Percentiles rank a stretch among this genome's conserved stretches.
These are phyloP conservation scores for Eimeria praecox DNA, from an alignment of 169 alveolate species.

Conservation along the genomic window DNA sequence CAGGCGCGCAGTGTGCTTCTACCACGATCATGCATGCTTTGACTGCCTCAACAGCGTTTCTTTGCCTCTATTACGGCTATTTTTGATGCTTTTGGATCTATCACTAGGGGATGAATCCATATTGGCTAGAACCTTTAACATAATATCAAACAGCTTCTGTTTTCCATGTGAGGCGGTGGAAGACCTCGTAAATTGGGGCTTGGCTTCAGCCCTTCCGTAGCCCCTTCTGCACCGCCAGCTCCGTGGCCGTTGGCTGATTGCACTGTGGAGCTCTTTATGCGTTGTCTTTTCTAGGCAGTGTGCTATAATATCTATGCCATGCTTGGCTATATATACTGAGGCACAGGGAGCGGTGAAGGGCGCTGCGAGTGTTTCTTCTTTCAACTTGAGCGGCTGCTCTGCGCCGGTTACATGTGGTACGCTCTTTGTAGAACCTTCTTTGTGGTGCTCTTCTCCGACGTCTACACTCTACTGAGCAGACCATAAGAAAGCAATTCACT, in stretches of 20 bases:
- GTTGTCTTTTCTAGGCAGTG: slow-evolving; percentile 39
- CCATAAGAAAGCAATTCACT: not conserved
- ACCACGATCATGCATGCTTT: not conserved
- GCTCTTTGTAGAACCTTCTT: not conserved
- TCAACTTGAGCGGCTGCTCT: not conserved
- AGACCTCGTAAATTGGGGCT: slow-evolving; percentile 48
- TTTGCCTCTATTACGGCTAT: not conserved
- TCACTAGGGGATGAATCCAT: not conserved
- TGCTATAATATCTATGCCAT: not conserved
- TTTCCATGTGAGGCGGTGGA: not conserved
- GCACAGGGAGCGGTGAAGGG: not conserved
- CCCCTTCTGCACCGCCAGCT: slow-evolving; percentile 54
- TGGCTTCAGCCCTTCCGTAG: slow-evolving; percentile 65
- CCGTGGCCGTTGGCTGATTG: not conserved
- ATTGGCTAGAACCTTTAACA: not conserved
- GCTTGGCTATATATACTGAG: slow-evolving; percentile 16
- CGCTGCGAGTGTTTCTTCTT: not conserved
- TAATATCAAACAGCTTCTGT: not conserved
- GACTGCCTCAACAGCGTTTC: not conserved
- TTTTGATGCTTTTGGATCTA: not conserved
- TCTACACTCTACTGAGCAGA: not conserved
- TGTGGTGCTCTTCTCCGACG: not conserved
- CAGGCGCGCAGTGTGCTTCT: not conserved
- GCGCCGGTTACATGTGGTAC: not conserved
- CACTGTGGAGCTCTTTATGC: not conserved